These are phyloP conservation scores for Tephrocybe sp. DNA, from an alignment of 768 basidiomycete genomes.

Conservation along the genomic window DNA sequence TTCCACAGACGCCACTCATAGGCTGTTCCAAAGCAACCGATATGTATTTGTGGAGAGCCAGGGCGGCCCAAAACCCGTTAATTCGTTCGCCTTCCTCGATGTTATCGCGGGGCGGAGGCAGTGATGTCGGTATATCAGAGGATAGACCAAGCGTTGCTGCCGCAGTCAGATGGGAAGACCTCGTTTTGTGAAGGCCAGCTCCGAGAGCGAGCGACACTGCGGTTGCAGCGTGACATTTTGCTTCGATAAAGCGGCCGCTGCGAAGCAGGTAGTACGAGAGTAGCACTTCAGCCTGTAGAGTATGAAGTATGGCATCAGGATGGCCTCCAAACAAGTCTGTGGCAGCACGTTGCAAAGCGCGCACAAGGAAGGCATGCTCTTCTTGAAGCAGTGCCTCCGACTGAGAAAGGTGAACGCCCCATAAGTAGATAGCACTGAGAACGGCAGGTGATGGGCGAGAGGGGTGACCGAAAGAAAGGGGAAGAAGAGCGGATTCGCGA, in stretches of 20 bases:
- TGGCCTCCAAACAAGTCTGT: constrained; percentile 46
- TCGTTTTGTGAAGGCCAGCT: constrained; percentile 44
- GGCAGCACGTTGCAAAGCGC: constrained; percentile 45
- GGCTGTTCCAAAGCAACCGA: constrained; percentile 52
- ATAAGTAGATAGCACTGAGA: constrained; percentile 47
- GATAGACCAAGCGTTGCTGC: constrained; percentile 34
- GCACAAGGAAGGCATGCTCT: constrained; percentile 45
- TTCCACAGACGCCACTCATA: constrained; percentile 50
- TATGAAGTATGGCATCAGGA: constrained; percentile 45
- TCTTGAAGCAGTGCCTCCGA: constrained; percentile 36
- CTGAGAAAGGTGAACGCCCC: constrained; percentile 50
- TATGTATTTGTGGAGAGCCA: constrained; percentile 55
- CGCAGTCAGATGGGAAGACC: constrained; percentile 34
- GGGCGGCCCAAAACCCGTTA: constrained; percentile 64
- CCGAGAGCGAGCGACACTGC: constrained; percentile 50
- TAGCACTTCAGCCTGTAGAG: constrained; percentile 62
- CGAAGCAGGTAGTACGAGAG: constrained; percentile 65
- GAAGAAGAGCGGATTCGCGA: constrained; percentile 43
- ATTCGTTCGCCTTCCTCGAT: constrained; percentile 68
- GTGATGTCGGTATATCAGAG: constrained; percentile 39
- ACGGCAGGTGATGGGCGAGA: constrained; percentile 48
- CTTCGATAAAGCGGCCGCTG: constrained; percentile 56
- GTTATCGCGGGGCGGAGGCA: constrained; percentile 37
- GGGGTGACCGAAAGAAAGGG: constrained; percentile 44
- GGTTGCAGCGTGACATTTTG: constrained; percentile 52